Evolutionary conservation across 2,329 filamentous ascomycete genomes (phyloP), one percentile per base, ranked within the genome.

Genomic region (Blumeria graminis): DNA sequence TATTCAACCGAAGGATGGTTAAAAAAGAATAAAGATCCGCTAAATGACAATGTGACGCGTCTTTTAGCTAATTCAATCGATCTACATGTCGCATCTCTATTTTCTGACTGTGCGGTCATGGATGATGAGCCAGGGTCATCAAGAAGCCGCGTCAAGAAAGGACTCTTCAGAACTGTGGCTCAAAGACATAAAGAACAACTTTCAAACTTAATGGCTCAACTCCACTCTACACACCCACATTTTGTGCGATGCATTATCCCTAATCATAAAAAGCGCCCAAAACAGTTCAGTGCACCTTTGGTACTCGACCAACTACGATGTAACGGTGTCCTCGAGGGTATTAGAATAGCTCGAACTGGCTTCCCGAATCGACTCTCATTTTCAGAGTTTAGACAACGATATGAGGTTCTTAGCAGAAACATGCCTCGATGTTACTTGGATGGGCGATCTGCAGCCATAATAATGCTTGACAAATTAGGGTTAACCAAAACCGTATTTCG

Each of bases 271-370:
- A 98, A 98, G 70, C 78, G 82, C 28, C 87, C 92, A 0, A 98
- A 98, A 69, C 84, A 89, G 66, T 87, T 96, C 68, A 86, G 84
- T 65, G 86, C 86, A 3, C 79, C 88, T 1, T 77, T 98, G n/a
- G 93, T 98, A 1, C 76, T 98, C 6, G 92, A 98, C 65, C 93
- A 98, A 68, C 73, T 98, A n/a, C 81, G 92, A 55, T 98, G 92
- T 71, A 98, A 98, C 67, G 92, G 92, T 84, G 92, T 98, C 2
- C 75, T 98, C n/a, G 92, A 98, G 70, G 92, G 92, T 60, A 98
- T 98, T 65, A 80, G 92, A 59, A 98, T 98, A 68, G 92, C 92
- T 28, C 81, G 92, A 50, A 98, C 93, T 5, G 92, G 92, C 28
- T 98, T 98, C 67, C 92, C 92, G 55, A 98, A 98, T 66, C 77